phyloP scores from a whole-genome alignment of 2,329 filamentous ascomycete species.

The Tolypocladium tundrense region DNA sequence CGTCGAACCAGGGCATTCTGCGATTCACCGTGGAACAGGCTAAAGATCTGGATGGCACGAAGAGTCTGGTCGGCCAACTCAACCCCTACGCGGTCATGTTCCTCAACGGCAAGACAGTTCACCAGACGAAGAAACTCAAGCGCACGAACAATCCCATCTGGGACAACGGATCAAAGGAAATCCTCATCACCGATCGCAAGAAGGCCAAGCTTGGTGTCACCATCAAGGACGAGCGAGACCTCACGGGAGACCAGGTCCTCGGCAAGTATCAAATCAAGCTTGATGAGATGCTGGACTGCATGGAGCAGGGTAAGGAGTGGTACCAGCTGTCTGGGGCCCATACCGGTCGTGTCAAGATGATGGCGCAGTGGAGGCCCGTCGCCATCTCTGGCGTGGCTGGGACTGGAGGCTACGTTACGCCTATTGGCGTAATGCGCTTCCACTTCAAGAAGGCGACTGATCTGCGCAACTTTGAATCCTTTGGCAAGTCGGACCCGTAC shows the following conservation, averaged over 20 bases:
- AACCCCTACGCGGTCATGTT: conserved; percentile 85
- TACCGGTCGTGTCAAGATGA: conserved; percentile 81
- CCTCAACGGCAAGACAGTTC: conserved; percentile 85
- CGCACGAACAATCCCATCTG: conserved; percentile 96
- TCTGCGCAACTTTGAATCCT: conserved; percentile 83
- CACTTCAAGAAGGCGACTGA: conserved; percentile 78
- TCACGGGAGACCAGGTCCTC: conserved; percentile 71
- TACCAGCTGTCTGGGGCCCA: conserved; percentile 77
- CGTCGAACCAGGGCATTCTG: conserved; percentile 87
- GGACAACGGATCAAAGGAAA: conserved; percentile 84
- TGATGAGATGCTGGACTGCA: conserved; percentile 83
- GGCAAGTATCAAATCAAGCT: conserved; percentile 94
- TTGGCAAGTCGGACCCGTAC: conserved; percentile 97
- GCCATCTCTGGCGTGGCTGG: conserved; percentile 70
- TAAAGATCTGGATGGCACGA: conserved; percentile 87
- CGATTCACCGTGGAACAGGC: conserved; percentile 91
- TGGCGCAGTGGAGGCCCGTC: conserved; percentile 90
- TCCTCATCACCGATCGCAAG: conserved; percentile 89
- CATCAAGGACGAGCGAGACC: conserved; percentile 89
- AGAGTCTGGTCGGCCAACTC: conserved; percentile 82
- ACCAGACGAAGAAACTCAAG: conserved; percentile 85
- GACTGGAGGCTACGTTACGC: conserved; percentile 82
- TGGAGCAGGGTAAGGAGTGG: conserved; percentile 92
- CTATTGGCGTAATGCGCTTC: conserved; percentile 89
- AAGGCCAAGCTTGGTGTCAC: conserved; percentile 82